Evolutionary conservation across 2,329 filamentous ascomycete species (phyloP).

Genomic region (Aureobasidium pullulans): DNA sequence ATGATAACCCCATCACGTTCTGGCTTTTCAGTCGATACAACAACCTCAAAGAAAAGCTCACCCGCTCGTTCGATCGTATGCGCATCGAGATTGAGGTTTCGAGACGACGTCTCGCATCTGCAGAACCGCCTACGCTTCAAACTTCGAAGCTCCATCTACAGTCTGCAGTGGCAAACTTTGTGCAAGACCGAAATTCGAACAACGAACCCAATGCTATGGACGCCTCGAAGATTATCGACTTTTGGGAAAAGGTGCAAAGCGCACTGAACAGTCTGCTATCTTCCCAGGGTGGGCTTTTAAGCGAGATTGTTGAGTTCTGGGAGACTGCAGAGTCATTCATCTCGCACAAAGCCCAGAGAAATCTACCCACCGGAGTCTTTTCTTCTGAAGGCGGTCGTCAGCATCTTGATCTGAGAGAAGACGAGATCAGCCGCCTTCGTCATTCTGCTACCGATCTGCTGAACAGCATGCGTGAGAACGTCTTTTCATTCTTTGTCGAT

Average conservation of each 20-base stretch:
- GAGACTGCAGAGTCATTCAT: conserved; percentile 86
- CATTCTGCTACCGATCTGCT: conserved; percentile 77
- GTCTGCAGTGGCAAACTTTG: conserved; percentile 54
- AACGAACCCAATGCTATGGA: conserved; percentile 55
- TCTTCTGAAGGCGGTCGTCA: conserved; percentile 63
- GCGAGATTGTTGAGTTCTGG: conserved; percentile 91
- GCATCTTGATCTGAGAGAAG: conserved; percentile 71
- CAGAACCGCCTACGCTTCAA: conserved; percentile 62
- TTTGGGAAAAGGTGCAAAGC: conserved; percentile 82
- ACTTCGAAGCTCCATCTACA: conserved; percentile 69
- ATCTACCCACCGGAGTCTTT: conserved; percentile 51
- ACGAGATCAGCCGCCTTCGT: conserved; percentile 64
- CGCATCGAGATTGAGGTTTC: conserved; percentile 89
- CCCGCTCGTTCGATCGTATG: conserved; percentile 71
- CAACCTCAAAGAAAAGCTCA: conserved; percentile 79
- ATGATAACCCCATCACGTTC: conserved; percentile 93
- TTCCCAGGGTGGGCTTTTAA: conserved; percentile 66
- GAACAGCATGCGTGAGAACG: conserved; percentile 69
- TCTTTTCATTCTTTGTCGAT: conserved; percentile 77
- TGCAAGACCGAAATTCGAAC: conserved; percentile 21
- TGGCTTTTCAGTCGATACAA: conserved; percentile 90
- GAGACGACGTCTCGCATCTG: conserved; percentile 68
- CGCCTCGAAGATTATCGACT: conserved; percentile 69
- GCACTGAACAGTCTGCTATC: conserved; percentile 72
- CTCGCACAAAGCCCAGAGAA: conserved; percentile 72